Conservation (phyloP, 257 asterid genomes). For the Rehmannia glutinosa region DNA sequence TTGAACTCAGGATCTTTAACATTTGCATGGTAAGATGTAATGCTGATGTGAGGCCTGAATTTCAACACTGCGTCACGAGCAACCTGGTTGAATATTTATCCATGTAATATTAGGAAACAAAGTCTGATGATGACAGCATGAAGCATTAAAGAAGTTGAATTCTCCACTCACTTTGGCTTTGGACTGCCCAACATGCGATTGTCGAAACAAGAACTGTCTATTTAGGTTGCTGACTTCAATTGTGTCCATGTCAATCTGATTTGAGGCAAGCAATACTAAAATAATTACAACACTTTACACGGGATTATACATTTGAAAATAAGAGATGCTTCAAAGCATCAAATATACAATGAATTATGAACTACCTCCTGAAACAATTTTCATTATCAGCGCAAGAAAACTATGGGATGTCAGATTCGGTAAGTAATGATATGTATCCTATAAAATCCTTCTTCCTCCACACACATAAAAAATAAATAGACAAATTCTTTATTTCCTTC, state of each 20-base stretch:
- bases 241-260: conserved; percentile 99
- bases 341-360: background rate
- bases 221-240: conserved; percentile 99
- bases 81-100: conserved; percentile 53
- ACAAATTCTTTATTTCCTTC: background rate
- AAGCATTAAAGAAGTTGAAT: conserved; percentile 1
- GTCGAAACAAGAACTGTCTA: conserved; percentile 91
- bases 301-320: conserved; percentile 2
- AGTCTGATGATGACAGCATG: background rate
- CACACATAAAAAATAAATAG: background rate
- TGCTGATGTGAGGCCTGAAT: conserved; percentile 84
- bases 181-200: conserved; percentile 93
- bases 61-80: conserved; percentile 95
- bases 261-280: conserved; percentile 15
- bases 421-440: background rate
- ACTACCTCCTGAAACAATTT: background rate
- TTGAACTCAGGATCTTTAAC: conserved; percentile 83
- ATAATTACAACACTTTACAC: conserved; percentile 4
- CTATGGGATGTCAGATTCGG: background rate
- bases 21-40: conserved; percentile 90
- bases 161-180: conserved; percentile 80
- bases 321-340: background rate
- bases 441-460: background rate
- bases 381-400: background rate
- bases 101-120: conserved; percentile 21